These are phyloP conservation scores for Cladochytrium tenue DNA, from an alignment of 371 early-diverging fungal species.

Conservation along the genomic window DNA sequence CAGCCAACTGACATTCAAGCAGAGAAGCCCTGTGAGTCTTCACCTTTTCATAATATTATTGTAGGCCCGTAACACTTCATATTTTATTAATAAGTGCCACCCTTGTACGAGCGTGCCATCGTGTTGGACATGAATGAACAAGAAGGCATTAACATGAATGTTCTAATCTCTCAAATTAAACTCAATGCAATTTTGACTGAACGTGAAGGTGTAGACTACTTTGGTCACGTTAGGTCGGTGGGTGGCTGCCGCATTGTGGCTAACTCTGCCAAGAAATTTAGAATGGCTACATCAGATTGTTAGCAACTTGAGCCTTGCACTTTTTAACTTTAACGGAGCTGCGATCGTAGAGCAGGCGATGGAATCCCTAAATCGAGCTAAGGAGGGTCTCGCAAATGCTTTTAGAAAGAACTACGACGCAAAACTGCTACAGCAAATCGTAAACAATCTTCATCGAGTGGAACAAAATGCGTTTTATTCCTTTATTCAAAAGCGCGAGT, in stretches of 20 bases:
- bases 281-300: slow-evolving; percentile 58
- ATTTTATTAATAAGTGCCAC: slow-evolving; percentile 46
- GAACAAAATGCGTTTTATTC: slow-evolving; percentile 9
- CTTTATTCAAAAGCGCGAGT: slow-evolving; percentile 8
- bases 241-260: neutral
- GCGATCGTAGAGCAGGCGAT: slow-evolving; percentile 36
- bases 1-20: slow-evolving; percentile 49
- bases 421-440: slow-evolving; percentile 3
- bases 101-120: slow-evolving; percentile 56
- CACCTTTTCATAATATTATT: neutral
- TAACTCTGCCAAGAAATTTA: slow-evolving; percentile 39
- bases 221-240: slow-evolving; percentile 53
- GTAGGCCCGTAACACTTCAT: neutral
- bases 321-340: slow-evolving; percentile 62
- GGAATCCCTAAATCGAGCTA: slow-evolving; percentile 6
- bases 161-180: slow-evolving; percentile 63
- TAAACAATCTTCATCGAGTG: slow-evolving; percentile 1
- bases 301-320: slow-evolving; percentile 62
- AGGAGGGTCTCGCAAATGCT: slow-evolving; percentile 4
- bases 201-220: slow-evolving; percentile 57
- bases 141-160: slow-evolving; percentile 67
- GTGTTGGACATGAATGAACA: slow-evolving; percentile 59
- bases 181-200: slow-evolving; percentile 62
- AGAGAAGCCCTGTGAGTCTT: slow-evolving; percentile 48
- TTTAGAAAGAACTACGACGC: slow-evolving; percentile 10